A percentile compares a stretch with the other conserved stretches of the same genome.
Evolutionary conservation across 495 filamentous ascomycete species (phyloP).

Genomic region (Podospora bellae-mahoneyi): DNA sequence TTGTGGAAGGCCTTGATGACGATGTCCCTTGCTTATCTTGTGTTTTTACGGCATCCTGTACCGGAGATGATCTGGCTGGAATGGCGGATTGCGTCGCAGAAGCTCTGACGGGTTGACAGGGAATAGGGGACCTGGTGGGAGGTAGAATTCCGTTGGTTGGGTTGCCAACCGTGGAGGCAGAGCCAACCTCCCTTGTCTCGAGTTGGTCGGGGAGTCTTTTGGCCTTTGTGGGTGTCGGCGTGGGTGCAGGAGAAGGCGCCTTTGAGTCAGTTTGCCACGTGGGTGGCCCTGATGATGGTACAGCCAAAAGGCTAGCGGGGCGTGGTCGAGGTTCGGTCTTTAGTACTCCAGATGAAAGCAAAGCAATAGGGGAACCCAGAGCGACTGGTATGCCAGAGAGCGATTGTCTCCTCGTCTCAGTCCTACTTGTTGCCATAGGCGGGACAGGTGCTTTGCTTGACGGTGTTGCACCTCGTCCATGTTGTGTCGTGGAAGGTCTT

Average conservation of each 20-base stretch:
- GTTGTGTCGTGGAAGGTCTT: background rate
- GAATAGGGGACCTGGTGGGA: background rate
- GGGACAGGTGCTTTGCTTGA: background rate
- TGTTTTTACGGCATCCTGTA: background rate
- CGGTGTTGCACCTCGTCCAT: background rate
- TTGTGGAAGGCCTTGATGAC: background rate
- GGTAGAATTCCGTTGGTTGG: background rate
- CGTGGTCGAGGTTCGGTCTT: background rate
- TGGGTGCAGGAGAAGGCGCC: background rate
- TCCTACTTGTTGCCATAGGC: background rate
- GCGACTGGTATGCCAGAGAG: background rate
- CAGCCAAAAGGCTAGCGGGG: background rate
- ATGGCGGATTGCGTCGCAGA: background rate
- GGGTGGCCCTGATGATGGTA: background rate
- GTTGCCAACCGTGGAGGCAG: background rate
- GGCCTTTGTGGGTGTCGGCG: background rate
- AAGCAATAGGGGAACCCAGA: background rate
- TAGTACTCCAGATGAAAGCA: background rate
- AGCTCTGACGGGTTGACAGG: background rate
- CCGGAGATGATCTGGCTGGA: background rate
- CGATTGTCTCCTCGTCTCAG: background rate
- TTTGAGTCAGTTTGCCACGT: background rate
- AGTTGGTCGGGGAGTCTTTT: background rate
- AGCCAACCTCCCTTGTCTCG: background rate
- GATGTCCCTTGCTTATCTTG: background rate